These are phyloP conservation scores for Hyaloscypha hepaticicola DNA, from an alignment of 495 filamentous ascomycete genomes.

Conservation along the genomic window DNA sequence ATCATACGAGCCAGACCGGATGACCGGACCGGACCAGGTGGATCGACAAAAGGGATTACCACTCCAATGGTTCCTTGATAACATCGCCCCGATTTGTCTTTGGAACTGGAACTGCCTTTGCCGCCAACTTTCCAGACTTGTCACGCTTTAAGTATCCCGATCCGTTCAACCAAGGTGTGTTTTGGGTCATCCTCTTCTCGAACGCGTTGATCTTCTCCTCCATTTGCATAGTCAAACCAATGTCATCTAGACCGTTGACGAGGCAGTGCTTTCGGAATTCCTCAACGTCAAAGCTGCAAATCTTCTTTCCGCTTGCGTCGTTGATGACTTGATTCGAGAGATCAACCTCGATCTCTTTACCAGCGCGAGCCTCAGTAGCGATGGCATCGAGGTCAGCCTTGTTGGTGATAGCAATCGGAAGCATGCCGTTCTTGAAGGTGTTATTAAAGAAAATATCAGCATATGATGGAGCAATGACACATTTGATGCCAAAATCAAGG, in stretches of 20 bases:
- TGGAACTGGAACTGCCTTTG: slow-evolving; percentile 82
- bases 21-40: neutral
- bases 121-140: slow-evolving; percentile 64
- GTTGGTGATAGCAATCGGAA: slow-evolving; percentile 77
- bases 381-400: slow-evolving; percentile 64
- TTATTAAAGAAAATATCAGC: slow-evolving; percentile 99
- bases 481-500: slow-evolving; percentile 93
- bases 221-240: slow-evolving; percentile 89
- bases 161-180: slow-evolving; percentile 93
- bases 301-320: slow-evolving; percentile 64
- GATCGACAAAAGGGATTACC: slow-evolving; percentile 51
- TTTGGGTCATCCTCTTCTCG: slow-evolving; percentile 69
- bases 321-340: slow-evolving; percentile 83
- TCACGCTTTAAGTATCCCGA: slow-evolving; percentile 76
- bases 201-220: slow-evolving; percentile 85
- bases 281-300: slow-evolving; percentile 83
- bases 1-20: neutral
- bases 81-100: slow-evolving; percentile 88
- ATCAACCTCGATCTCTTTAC: slow-evolving; percentile 87
- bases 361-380: slow-evolving; percentile 76
- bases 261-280: slow-evolving; percentile 92
- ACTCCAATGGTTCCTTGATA: slow-evolving; percentile 85
- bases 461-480: slow-evolving; percentile 87
- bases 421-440: slow-evolving; percentile 99
- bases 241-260: slow-evolving; percentile 93